Base-by-base conservation (phyloP, 2,329 filamentous ascomycete species). In the Sporothrix pseudoabietina region DNA sequence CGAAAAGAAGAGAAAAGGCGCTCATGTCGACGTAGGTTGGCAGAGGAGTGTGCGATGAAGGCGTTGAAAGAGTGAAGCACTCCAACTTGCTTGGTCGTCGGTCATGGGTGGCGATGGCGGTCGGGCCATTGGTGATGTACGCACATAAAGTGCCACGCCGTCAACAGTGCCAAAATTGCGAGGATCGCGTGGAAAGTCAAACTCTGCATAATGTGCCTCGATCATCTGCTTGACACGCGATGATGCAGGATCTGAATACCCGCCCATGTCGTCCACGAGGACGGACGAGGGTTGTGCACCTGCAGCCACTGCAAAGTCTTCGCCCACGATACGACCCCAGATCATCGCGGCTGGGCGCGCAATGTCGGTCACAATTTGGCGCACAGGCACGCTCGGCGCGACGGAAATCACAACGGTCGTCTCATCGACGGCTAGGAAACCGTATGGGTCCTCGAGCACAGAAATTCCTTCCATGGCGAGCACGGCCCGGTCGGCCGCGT, bases 291-390 rank as follows among this genome's bases (percentile, higher is more conserved):
- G 10, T 47, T 39, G 63, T 35, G 49, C 52, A 35, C 35, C 22
- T 19, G 35, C 9, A 16, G 44, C 55, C 26, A n/a, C 16, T 32
- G 26, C 39, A 59, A 30, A 32, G 30, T 55, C 69, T 30, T n/a
- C 63, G 2, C 9, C 68, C 61, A 8, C 39, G 19, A 63, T 44
- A 9, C 66, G 74, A 12, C 68, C 70, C 77, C 78, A 80, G 12
- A 82, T 77, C 71, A 82, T 78, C 0, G 77, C 77, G 2, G 75
- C 78, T 1, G 81, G 81, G 1, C 79, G 77, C 1, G 79, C 78
- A 12, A 82, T 74, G 59, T 82, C 80, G 61, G 78, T 76, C 7
- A 81, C 74, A 49, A 82, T 78, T 71, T 82, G 79, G 63, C 77
- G 77, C 4, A 82, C 76, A 3, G 80, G 79, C 4, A 79, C 74